Evolutionary conservation across 2,329 filamentous ascomycete species (phyloP), one percentile per base, ranked within the genome.

Genomic region (Penicillium psychrosexuale): DNA sequence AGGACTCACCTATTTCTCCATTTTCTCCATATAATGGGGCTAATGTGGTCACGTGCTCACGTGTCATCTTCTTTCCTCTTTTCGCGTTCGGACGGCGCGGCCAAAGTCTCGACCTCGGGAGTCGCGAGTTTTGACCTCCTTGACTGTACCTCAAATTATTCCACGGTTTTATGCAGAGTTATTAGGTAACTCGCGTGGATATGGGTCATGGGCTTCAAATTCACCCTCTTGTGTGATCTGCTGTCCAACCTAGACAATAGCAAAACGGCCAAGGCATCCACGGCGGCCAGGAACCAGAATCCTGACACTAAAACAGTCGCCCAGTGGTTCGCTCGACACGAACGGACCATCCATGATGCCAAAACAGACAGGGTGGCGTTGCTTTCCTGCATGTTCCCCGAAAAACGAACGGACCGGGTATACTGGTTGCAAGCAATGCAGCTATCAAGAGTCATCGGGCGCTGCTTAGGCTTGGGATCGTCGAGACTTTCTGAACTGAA

Each of bases 361-460:
- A 77, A 81, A 28, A 83, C 82, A 1, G 77, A 86, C 64, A 77
- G 80, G 1, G 75, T 83, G 1, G 87, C 89, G 2, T 74, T 96
- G 1, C 76, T 96, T 0, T 92, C 89, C 1, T 86, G 87, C 3
- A 73, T 97, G 0, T 81, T 95, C 0, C 90, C 91, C 0, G 86
- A 91, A 59, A 85, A 82, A 60, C 81, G 91, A 50, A 86, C 84
- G 3, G 91, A 96, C 67, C 83, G 90, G 28, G 88, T 93, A 2
- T 96, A 92, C 68, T 82, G 80, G 36, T 78, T 96, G 1, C 84
- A 89, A 65, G 76, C 83, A 30, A 66, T 64, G 6, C 79, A 76
- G 0, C 77, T 96, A 0, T 82, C 86, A 53, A 83, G 80, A 48
- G 82, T 90, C n/a, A 79, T 96, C 15, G 82, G 80, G 3, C 82